Evolutionary conservation across 306 rosid genomes (phyloP).

Genomic region (Rubus idaeus): DNA sequence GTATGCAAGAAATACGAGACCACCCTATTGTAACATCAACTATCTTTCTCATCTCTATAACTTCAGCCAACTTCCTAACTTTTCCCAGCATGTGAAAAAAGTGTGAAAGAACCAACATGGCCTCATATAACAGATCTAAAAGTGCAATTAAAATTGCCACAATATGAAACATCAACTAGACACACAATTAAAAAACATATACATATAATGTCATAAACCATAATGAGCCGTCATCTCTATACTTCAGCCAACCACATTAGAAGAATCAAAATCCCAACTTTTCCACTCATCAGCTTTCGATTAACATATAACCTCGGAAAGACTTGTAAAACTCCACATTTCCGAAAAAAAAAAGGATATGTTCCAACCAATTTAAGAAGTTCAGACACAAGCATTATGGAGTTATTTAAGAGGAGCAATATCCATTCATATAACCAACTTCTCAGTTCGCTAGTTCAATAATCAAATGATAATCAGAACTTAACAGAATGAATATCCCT

Average conservation of each 20-base stretch:
- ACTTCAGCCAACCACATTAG: neutral
- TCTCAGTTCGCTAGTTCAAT: neutral
- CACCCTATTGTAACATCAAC: neutral
- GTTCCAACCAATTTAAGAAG: neutral
- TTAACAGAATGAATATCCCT: neutral
- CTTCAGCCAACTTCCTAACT: neutral
- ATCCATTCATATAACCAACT: too few relatives aligned
- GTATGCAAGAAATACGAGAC: neutral
- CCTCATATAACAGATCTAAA: neutral
- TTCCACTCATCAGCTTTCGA: neutral
- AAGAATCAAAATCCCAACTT: neutral
- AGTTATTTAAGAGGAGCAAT: neutral
- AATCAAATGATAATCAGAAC: neutral
- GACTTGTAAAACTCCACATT: neutral
- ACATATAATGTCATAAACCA: neutral
- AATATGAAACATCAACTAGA: neutral
- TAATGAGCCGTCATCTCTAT: neutral
- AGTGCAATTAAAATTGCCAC: neutral
- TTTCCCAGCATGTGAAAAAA: neutral
- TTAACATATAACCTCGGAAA: neutral
- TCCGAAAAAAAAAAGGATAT: neutral
- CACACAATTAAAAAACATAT: neutral
- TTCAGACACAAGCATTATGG: neutral
- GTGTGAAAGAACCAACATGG: neutral
- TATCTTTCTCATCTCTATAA: neutral